Conservation (phyloP, 2,329 filamentous ascomycete genomes). For the Venturia nashicola region DNA sequence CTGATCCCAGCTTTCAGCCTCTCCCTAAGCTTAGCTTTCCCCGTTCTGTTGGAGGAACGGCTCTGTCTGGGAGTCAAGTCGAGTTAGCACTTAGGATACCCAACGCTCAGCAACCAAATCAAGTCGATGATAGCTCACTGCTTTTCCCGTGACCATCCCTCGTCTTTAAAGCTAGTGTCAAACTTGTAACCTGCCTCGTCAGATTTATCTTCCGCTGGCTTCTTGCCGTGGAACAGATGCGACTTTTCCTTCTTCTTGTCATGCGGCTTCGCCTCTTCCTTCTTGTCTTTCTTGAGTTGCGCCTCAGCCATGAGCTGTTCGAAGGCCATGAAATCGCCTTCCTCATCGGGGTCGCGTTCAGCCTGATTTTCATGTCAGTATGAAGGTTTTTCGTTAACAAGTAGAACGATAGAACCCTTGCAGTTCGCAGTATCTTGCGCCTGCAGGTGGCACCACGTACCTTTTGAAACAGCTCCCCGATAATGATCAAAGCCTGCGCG, state of each 20-base stretch:
- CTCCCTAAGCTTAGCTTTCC: not conserved
- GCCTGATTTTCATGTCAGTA: slow-evolving; percentile 43
- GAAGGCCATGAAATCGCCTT: slow-evolving; percentile 97
- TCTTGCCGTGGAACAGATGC: not conserved
- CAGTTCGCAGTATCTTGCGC: not conserved
- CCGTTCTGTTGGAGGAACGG: not conserved
- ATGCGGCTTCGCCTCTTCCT: slow-evolving; percentile 54
- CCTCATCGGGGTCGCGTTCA: slow-evolving; percentile 81
- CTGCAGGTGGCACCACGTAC: slow-evolving; percentile 36
- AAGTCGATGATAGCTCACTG: not conserved
- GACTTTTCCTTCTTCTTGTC: slow-evolving; percentile 13
- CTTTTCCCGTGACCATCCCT: slow-evolving; percentile 3
- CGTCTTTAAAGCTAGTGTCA: slow-evolving; percentile 1
- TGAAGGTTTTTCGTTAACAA: not conserved
- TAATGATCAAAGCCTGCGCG: slow-evolving; percentile 76
- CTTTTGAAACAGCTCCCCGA: slow-evolving; percentile 81
- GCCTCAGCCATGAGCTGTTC: slow-evolving; percentile 96
- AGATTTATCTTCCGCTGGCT: not conserved
- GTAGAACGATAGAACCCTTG: not conserved
- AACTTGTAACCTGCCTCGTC: slow-evolving; percentile 2
- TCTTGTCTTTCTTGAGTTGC: slow-evolving; percentile 81
- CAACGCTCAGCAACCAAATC: not conserved
- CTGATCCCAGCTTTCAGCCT: not conserved
- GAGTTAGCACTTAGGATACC: not conserved
- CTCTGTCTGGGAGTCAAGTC: not conserved